Evolutionary conservation across 78 protist genomes (phyloP).

Genomic region (Dictyostelium discoideum): DNA sequence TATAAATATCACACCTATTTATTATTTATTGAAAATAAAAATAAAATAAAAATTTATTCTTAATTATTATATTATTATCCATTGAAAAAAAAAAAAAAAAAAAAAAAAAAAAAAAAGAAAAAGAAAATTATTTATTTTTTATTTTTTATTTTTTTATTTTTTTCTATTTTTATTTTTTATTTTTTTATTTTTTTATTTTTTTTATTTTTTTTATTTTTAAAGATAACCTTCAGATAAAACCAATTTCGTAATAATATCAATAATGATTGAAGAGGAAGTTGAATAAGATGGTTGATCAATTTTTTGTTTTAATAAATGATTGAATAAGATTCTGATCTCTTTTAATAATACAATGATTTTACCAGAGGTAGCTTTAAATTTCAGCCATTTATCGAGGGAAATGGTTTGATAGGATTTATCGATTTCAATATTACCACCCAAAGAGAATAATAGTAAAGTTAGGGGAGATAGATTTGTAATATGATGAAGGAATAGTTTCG

Average conservation of each 20-base stretch:
- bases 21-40: too few species aligned
- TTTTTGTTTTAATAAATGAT: slow-evolving; percentile 42
- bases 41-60: too few species aligned
- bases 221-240: slow-evolving; percentile 65
- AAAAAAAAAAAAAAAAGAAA: too few species aligned
- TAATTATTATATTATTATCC: too few species aligned
- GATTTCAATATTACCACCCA: slow-evolving; percentile 79
- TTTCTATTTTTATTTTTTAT: too few species aligned
- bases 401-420: slow-evolving; percentile 23
- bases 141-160: too few species aligned
- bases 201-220: not conserved
- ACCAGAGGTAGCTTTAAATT: slow-evolving; percentile 62
- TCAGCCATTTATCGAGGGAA: slow-evolving; percentile 79
- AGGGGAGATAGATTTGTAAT: slow-evolving; percentile 72
- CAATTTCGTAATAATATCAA: slow-evolving; percentile 56
- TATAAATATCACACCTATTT: too few species aligned
- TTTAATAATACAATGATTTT: slow-evolving; percentile 42
- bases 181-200: too few species aligned
- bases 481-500: slow-evolving; percentile 77
- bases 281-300: slow-evolving; percentile 55
- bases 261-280: slow-evolving; percentile 33
- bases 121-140: too few species aligned
- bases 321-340: slow-evolving; percentile 43
- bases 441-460: slow-evolving; percentile 86
- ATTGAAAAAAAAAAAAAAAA: too few species aligned